These are phyloP conservation scores for Salix suchowensis DNA, from an alignment of 345 rosid genomes.

Conservation along the genomic window DNA sequence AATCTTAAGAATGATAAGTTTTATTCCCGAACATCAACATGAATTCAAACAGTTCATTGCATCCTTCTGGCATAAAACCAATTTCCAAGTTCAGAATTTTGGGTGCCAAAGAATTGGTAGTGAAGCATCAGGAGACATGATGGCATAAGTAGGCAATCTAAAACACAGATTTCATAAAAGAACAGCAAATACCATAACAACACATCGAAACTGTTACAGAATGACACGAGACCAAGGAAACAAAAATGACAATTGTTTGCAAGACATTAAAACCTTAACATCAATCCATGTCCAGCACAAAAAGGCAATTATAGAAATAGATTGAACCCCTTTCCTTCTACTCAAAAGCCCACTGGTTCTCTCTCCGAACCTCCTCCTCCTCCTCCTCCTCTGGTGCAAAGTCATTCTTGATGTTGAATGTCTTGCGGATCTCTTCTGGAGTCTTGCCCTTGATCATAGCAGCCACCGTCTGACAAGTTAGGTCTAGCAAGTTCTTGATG, in stretches of 20 bases:
- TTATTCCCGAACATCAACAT: not conserved
- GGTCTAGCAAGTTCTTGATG: conserved; percentile 22
- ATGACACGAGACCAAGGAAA: not conserved
- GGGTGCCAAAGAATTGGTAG: not conserved
- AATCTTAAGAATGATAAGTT: not conserved
- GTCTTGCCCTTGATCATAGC: conserved; percentile 19
- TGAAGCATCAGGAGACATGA: not conserved
- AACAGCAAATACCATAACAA: not conserved
- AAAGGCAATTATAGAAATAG: not conserved
- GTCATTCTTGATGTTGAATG: conserved; percentile 23
- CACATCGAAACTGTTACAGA: not conserved
- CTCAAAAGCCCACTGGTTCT: conserved; percentile 30
- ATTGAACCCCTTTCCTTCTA: not conserved
- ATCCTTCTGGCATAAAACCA: not conserved
- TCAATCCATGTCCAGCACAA: not conserved
- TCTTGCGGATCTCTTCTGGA: conserved; percentile 20
- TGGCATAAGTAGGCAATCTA: not conserved
- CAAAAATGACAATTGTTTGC: not conserved
- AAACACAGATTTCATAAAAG: not conserved
- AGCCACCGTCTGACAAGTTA: conserved; percentile 25
- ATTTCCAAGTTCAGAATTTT: not conserved
- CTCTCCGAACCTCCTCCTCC: conserved; percentile 26
- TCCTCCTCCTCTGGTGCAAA: conserved; percentile 16
- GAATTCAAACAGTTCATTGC: not conserved
- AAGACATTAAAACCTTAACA: not conserved